phyloP scores from a whole-genome alignment of 2,329 filamentous ascomycete genomes.

The Fusarium incarnatum region DNA sequence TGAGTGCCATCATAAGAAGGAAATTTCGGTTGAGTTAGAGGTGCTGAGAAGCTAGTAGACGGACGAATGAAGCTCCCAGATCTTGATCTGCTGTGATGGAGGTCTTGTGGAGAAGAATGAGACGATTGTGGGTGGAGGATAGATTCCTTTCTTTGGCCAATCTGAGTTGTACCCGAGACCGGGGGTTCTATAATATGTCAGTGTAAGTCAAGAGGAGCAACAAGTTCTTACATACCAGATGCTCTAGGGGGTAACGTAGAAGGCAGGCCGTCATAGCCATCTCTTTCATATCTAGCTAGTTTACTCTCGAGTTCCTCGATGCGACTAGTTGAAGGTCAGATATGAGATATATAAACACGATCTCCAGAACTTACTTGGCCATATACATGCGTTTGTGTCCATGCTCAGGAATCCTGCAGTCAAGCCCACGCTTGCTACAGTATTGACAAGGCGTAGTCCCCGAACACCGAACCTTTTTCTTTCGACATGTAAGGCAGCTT shows the following conservation, averaged over 20 bases:
- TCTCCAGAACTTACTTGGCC: conserved; percentile 37
- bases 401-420: conserved; percentile 45
- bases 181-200: conserved; percentile 24
- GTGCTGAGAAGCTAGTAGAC: conserved; percentile 44
- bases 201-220: not conserved
- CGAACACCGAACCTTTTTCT: conserved; percentile 46
- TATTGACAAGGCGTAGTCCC: conserved; percentile 46
- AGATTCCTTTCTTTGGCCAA: conserved; percentile 15
- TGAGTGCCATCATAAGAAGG: conserved; percentile 14
- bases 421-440: conserved; percentile 43
- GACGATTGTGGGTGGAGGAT: conserved; percentile 23
- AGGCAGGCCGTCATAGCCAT: conserved; percentile 28
- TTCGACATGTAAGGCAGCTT: conserved; percentile 45
- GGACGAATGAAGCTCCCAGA: conserved; percentile 42
- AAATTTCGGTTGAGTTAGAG: conserved; percentile 24
- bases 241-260: conserved; percentile 16
- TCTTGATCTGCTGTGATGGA: conserved; percentile 28
- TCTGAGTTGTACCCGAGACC: not conserved
- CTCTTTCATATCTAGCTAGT: conserved; percentile 43
- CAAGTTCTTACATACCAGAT: conserved; percentile 21
- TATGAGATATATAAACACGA: not conserved
- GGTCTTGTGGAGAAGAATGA: conserved; percentile 38
- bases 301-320: conserved; percentile 45
- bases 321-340: conserved; percentile 22
- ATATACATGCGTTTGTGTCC: conserved; percentile 46